phyloP scores from a whole-genome alignment of 225 moss, liverwort and hornwort species.

The Anthoceros angustus region DNA sequence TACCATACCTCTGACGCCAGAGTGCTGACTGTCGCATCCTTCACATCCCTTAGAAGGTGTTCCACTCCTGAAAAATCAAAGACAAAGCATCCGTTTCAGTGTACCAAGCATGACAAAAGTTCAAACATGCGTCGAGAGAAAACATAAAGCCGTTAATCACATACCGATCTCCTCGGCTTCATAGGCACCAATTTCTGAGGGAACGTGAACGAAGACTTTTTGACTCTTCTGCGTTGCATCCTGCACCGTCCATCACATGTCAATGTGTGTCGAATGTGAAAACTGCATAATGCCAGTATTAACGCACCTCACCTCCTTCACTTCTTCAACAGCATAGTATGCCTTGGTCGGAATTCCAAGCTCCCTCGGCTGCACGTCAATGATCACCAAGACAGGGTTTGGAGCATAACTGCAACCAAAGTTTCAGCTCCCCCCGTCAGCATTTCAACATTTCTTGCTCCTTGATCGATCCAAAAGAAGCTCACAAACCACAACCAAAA shows the following conservation, averaged over 20 bases:
- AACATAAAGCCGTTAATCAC: too few species aligned
- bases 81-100: too few species aligned
- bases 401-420: constrained; percentile 60
- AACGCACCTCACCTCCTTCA: constrained; percentile 39
- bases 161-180: constrained; percentile 86
- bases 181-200: constrained; percentile 90
- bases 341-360: constrained; percentile 99
- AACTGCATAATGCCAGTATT: too few species aligned
- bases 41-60: constrained; percentile 89
- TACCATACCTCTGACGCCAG: constrained; percentile 75
- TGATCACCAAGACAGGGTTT: constrained; percentile 94
- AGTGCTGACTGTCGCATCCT: constrained; percentile 97
- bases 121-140: too few species aligned
- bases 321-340: constrained; percentile 96
- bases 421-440: neutral
- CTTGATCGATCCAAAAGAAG: neutral
- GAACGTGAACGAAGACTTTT: constrained; percentile 76
- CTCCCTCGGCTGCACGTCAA: constrained; percentile 96
- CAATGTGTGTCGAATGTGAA: neutral
- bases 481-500: neutral
- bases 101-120: too few species aligned
- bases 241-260: constrained; percentile 18
- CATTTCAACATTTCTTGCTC: too few species aligned
- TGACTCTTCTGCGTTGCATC: constrained; percentile 92
- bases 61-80: constrained; percentile 24